Percentiles rank a stretch among this genome's conserved stretches.
phyloP scores from a whole-genome alignment of 1,284 basidiomycete species.

The Pseudozyma pruni region DNA sequence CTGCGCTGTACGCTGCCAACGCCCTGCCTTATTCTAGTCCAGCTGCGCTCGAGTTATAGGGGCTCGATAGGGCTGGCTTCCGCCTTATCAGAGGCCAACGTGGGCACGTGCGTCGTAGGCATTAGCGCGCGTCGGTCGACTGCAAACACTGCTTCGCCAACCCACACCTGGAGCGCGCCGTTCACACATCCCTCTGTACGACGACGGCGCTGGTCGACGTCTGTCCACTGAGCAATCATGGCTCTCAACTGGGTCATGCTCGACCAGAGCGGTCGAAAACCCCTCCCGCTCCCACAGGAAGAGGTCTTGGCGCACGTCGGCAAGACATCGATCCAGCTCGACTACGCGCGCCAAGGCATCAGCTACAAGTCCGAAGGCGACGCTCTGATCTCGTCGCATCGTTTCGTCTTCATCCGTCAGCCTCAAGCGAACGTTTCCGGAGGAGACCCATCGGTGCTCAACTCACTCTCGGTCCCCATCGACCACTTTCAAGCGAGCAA shows the following conservation, averaged over 20 bases:
- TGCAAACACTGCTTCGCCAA: too few species aligned
- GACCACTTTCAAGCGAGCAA: slow-evolving; percentile 45
- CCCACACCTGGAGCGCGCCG: too few species aligned
- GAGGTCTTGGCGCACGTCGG: slow-evolving; percentile 32
- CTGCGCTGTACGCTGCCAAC: too few species aligned
- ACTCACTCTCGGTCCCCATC: slow-evolving; percentile 51
- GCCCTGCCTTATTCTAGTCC: too few species aligned
- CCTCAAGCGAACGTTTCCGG: slow-evolving; percentile 20
- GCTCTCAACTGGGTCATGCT: slow-evolving; percentile 62
- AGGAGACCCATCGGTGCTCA: slow-evolving; percentile 10
- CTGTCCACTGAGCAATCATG: slow-evolving; percentile 44
- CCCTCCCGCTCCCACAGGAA: slow-evolving; percentile 55
- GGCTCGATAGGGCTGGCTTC: too few species aligned
- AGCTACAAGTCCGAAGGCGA: slow-evolving; percentile 50
- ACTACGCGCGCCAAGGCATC: slow-evolving; percentile 19
- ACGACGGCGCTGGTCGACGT: too few species aligned
- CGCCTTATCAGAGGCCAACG: too few species aligned
- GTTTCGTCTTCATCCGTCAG: slow-evolving; percentile 53
- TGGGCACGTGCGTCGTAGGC: too few species aligned
- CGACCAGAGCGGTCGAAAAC: slow-evolving; percentile 36
- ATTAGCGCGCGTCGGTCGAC: background rate
- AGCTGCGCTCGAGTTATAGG: too few species aligned
- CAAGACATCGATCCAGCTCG: slow-evolving; percentile 41
- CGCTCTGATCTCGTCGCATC: slow-evolving; percentile 49
- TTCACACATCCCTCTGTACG: too few species aligned